Conservation (phyloP, 192 early-diverging fungal genomes). For the Helicostylum pulchrum region DNA sequence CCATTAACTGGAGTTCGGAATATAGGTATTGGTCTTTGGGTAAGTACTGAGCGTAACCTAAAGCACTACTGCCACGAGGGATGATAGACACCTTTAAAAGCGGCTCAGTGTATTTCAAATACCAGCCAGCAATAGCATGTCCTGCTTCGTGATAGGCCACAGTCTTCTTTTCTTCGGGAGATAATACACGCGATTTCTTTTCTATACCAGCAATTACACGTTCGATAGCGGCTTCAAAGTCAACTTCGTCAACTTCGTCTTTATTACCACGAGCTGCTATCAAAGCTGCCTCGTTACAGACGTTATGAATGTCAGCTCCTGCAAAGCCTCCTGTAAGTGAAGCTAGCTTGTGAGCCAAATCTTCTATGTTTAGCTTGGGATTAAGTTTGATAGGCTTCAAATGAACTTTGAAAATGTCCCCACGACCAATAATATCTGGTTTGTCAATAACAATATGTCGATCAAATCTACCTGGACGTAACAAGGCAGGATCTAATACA, state of each 20-base stretch:
- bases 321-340: slow-evolving; percentile 97
- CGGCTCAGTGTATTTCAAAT: slow-evolving; percentile 91
- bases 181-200: slow-evolving; percentile 93
- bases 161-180: slow-evolving; percentile 96
- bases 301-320: slow-evolving; percentile 97
- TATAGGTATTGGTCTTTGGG: slow-evolving; percentile 97
- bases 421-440: slow-evolving; percentile 95
- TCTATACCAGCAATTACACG: slow-evolving; percentile 97
- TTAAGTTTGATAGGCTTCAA: slow-evolving; percentile 74
- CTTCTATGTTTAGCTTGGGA: slow-evolving; percentile 75
- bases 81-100: slow-evolving; percentile 98
- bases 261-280: slow-evolving; percentile 87
- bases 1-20: slow-evolving; percentile 85
- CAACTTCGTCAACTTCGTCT: slow-evolving; percentile 73
- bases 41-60: slow-evolving; percentile 98
- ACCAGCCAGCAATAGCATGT: slow-evolving; percentile 98
- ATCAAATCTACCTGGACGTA: slow-evolving; percentile 97
- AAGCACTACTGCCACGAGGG: slow-evolving; percentile 90
- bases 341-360: slow-evolving; percentile 80
- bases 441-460: slow-evolving; percentile 95
- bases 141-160: slow-evolving; percentile 99
- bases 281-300: slow-evolving; percentile 98
- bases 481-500: slow-evolving; percentile 92
- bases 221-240: slow-evolving; percentile 98
- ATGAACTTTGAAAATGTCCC: slow-evolving; percentile 95